Evolutionary conservation across 805 yeast species (phyloP), one percentile per base, ranked within the genome.

Genomic region (Suhomyces pyralidae): DNA sequence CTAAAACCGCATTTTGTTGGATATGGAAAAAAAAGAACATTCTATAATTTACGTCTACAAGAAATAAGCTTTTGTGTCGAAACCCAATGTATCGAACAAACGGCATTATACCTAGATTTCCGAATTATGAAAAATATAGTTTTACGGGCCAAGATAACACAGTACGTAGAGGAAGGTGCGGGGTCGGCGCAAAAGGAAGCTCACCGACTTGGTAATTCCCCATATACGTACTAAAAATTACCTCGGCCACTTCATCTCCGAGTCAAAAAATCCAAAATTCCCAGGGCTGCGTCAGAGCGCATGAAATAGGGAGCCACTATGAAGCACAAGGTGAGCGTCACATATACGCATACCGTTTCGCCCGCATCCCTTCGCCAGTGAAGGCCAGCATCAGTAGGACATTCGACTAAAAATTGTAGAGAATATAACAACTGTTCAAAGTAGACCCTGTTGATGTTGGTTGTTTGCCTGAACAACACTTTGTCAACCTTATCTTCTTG

Each of bases 1-100:
- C 69, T 65, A 64, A 65, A 63, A 56, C 69, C 66, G 68, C 69
- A 54, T 17, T 32, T 5, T 6, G 36, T 22, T 17, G 36, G n/a
- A 3, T 6, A n/a, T 32, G n/a, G 36, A 6, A 8, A 3, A 5
- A 14, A 6, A 7, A n/a, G n/a, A n/a, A 32, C n/a, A 1, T 5
- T n/a, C 6, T n/a, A 32, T 32, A 32, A 10, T 1, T 3, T n/a
- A 9, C 7, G 36, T 17, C 17, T 32, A n/a, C 15, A 32, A 32
- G 1, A 14, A 14, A 28, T 10, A 26, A 22, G 28, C 28, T 25
- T 25, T 9, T 7, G 28, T 25, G 10, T 3, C 30, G 14, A 10
- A 10, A 28, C 28, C 28, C 8, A 25, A 7, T 28, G 30, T 28
- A 28, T 28, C 3, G 30, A 10, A 28, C 14, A 5, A 28, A 2